phyloP scores from a whole-genome alignment of 83 land plant genomes.

The Picea abies region DNA sequence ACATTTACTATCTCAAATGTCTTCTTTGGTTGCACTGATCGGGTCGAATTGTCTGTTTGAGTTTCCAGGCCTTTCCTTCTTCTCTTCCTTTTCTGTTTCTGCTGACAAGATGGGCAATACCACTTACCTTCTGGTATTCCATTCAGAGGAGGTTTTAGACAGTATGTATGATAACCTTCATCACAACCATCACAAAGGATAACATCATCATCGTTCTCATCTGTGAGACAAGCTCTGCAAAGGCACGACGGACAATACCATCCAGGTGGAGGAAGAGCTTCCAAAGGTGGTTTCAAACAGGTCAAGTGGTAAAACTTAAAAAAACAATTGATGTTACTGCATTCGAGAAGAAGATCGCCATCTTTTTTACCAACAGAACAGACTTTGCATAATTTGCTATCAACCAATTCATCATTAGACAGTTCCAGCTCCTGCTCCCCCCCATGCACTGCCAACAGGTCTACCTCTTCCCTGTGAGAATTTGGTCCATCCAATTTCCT shows the following conservation, averaged over 20 bases:
- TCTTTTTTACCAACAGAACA: conserved; percentile 30
- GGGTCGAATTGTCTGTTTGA: too few relatives aligned
- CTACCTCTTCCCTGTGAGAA: conserved; percentile 23
- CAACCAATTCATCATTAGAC: background rate
- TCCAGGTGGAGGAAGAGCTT: conserved; percentile 11
- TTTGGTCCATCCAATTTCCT: background rate
- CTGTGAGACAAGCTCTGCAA: conserved; percentile 55
- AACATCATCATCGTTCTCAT: conserved; percentile 62
- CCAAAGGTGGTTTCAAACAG: conserved; percentile 39
- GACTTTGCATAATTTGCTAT: conserved; percentile 30
- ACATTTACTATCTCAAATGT: too few relatives aligned
- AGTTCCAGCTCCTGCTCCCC: conserved; percentile 2
- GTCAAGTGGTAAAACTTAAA: conserved; percentile 49
- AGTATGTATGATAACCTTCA: conserved; percentile 65
- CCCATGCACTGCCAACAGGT: background rate
- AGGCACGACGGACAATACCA: conserved; percentile 88
- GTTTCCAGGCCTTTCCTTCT: too few relatives aligned
- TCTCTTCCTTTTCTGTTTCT: background rate
- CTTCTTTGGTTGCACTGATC: too few relatives aligned
- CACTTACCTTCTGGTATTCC: conserved; percentile 62
- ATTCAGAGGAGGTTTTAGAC: conserved; percentile 52
- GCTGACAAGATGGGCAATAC: conserved; percentile 42
- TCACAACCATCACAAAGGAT: conserved; percentile 74
- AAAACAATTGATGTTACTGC: conserved; percentile 41
- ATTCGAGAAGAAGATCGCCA: conserved; percentile 21